phyloP scores from a whole-genome alignment of 768 basidiomycete genomes.

The Lactifluus hygrophoroides region DNA sequence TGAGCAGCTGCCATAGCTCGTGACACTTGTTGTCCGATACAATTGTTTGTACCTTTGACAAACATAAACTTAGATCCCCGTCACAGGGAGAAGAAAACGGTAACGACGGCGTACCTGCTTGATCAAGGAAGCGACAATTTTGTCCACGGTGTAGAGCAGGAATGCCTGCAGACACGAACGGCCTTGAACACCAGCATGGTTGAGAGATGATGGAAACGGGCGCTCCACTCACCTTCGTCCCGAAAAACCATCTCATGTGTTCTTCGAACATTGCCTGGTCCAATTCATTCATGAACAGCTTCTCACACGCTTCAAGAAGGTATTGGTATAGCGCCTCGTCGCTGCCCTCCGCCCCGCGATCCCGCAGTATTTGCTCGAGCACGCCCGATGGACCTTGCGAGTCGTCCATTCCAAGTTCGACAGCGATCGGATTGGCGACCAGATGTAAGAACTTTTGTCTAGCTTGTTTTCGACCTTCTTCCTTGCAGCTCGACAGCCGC shows the following conservation, averaged over 20 bases:
- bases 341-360: constrained; percentile 35
- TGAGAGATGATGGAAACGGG: constrained; percentile 6
- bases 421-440: constrained; percentile 71
- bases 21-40: constrained; percentile 78
- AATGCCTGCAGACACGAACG: constrained; percentile 55
- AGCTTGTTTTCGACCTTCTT: constrained; percentile 64
- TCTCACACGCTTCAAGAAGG: constrained; percentile 84
- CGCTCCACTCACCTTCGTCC: constrained; percentile 53
- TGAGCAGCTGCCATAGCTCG: constrained; percentile 72
- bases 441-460: constrained; percentile 56
- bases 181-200: too few relatives aligned
- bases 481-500: constrained; percentile 79
- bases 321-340: constrained; percentile 79
- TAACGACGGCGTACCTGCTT: constrained; percentile 64
- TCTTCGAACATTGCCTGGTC: constrained; percentile 93
- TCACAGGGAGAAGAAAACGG: background rate
- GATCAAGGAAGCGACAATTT: constrained; percentile 77
- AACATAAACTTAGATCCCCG: background rate
- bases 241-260: constrained; percentile 91
- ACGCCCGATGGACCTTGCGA: constrained; percentile 64
- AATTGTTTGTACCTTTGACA: constrained; percentile 71
- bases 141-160: constrained; percentile 89
- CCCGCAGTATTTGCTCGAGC: constrained; percentile 56
- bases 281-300: constrained; percentile 87
- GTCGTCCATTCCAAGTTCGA: constrained; percentile 80